phyloP scores from a whole-genome alignment of 2,329 filamentous ascomycete genomes.

The Whalleya microplaca region DNA sequence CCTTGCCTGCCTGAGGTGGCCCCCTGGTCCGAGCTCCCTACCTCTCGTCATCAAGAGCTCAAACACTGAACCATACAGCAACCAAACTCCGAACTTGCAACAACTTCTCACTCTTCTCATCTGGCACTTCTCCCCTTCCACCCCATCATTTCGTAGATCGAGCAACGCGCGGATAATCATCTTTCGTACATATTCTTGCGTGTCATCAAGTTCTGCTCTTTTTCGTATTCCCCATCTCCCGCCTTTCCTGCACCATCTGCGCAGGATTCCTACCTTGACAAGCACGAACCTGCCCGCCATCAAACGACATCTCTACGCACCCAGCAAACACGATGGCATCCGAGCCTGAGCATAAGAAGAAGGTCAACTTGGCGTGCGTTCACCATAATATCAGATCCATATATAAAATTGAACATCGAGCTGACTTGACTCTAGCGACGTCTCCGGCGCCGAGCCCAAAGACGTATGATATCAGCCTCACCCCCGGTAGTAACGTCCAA shows the following conservation, averaged over 20 bases:
- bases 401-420: conserved; percentile 10
- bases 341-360: conserved; percentile 76
- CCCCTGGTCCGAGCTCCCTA: conserved; percentile 27
- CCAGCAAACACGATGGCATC: conserved; percentile 66
- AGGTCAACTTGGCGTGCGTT: conserved; percentile 80
- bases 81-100: conserved; percentile 25
- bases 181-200: conserved; percentile 4
- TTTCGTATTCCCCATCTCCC: background rate
- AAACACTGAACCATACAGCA: conserved; percentile 14
- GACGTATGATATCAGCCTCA: conserved; percentile 60
- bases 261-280: conserved; percentile 6
- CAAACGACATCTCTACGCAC: conserved; percentile 15
- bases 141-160: conserved; percentile 10
- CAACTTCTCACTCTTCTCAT: conserved; percentile 14
- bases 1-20: conserved; percentile 15
- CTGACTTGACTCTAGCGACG: conserved; percentile 67
- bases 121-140: conserved; percentile 5
- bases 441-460: conserved; percentile 86
- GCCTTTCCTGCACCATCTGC: conserved; percentile 8
- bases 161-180: conserved; percentile 8
- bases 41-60: conserved; percentile 30
- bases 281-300: conserved; percentile 5
- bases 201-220: conserved; percentile 14
- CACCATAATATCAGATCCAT: background rate
- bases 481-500: conserved; percentile 20